Conservation (phyloP, 2,329 filamentous ascomycete genomes). For the Colletotrichum tofieldiae region DNA sequence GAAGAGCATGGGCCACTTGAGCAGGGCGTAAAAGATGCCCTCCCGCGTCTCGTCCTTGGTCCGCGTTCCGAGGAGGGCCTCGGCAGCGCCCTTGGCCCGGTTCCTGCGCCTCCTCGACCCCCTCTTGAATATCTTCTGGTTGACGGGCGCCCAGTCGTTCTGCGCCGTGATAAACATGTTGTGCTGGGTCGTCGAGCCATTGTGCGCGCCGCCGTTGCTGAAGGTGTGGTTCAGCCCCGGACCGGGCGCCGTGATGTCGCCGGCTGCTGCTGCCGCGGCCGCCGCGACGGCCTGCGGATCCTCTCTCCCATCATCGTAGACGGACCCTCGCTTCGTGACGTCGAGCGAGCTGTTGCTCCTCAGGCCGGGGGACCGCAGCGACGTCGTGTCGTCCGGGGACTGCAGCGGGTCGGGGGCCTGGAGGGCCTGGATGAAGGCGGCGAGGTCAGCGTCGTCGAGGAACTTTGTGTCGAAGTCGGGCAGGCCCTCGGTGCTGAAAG, state of each 20-base stretch:
- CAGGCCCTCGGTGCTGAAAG: conserved; percentile 78
- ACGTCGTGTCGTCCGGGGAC: conserved; percentile 67
- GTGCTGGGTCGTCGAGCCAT: conserved; percentile 49
- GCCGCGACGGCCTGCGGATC: conserved; percentile 56
- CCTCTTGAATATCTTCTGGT: conserved; percentile 74
- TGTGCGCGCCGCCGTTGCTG: conserved; percentile 26
- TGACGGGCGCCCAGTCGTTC: conserved; percentile 95
- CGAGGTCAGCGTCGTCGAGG: conserved; percentile 78
- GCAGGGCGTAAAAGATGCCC: conserved; percentile 88
- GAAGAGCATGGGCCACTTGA: conserved; percentile 93
- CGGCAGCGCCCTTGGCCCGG: conserved; percentile 57
- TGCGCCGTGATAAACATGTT: conserved; percentile 85
- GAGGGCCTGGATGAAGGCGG: conserved; percentile 85
- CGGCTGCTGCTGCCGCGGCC: conserved; percentile 57
- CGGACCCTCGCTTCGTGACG: conserved; percentile 59
- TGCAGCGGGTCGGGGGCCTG: conserved; percentile 84
- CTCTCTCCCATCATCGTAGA: conserved; percentile 49
- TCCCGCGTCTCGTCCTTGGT: conserved; percentile 94
- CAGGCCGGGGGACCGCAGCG: conserved; percentile 59
- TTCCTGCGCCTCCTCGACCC: conserved; percentile 53
- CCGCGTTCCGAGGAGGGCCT: conserved; percentile 66
- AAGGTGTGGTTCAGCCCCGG: conserved; percentile 24
- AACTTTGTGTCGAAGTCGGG: conserved; percentile 89
- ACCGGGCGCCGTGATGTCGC: conserved; percentile 50
- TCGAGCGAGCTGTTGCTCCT: conserved; percentile 59